A percentile compares a stretch with the other conserved stretches of the same genome.
phyloP scores from a whole-genome alignment of 2,329 filamentous ascomycete genomes.

The Pseudocercospora fijiensis region DNA sequence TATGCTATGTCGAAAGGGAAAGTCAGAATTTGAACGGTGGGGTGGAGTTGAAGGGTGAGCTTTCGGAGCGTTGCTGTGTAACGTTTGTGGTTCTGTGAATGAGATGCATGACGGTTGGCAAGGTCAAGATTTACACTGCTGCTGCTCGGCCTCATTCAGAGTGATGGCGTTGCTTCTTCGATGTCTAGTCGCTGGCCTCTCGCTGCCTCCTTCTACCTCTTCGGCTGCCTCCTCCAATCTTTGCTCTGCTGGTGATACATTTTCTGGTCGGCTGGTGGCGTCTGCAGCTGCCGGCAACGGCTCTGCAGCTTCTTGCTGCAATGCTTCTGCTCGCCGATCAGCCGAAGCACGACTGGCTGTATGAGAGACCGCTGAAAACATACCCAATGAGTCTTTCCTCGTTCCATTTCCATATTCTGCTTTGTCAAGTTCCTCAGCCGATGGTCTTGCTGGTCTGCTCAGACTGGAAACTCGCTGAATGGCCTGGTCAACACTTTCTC shows the following conservation, averaged over 20 bases:
- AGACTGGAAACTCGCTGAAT: constrained; percentile 21
- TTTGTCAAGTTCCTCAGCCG: neutral
- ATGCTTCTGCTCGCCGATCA: neutral
- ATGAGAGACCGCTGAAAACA: neutral
- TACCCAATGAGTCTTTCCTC: constrained; percentile 4
- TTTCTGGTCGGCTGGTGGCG: neutral
- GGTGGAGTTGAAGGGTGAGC: constrained; percentile 1
- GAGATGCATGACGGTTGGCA: constrained; percentile 6
- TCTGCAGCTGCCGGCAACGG: neutral
- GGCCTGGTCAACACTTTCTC: constrained; percentile 22
- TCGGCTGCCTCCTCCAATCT: neutral
- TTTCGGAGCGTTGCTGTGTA: neutral
- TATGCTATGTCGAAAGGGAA: neutral
- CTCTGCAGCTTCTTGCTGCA: constrained; percentile 2
- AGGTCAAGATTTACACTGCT: constrained; percentile 10
- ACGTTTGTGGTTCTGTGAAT: neutral
- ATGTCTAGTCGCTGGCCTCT: neutral
- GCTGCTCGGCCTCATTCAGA: constrained; percentile 5
- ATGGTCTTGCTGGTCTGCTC: constrained; percentile 15
- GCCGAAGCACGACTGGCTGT: neutral
- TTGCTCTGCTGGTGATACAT: neutral
- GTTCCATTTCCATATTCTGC: neutral
- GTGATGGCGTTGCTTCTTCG: constrained; percentile 13
- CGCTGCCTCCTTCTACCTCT: neutral
- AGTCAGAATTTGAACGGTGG: neutral